phyloP scores from a whole-genome alignment of 108 stramenopile genomes.

The Skeletonema costatum region DNA sequence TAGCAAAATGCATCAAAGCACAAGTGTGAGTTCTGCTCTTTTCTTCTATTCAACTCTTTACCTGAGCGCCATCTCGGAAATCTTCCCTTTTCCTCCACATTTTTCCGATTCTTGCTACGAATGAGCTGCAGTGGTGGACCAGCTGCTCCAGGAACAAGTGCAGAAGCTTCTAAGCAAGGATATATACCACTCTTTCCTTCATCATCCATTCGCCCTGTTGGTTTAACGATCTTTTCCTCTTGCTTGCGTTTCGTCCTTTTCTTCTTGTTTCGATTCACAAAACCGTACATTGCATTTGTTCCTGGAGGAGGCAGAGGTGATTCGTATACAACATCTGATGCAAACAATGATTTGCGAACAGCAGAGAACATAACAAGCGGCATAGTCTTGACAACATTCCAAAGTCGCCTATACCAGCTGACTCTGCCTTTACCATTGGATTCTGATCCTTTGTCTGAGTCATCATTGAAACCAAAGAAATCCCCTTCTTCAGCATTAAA shows the following conservation, averaged over 20 bases:
- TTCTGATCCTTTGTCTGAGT: conserved; percentile 5
- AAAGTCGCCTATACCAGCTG: conserved; percentile 30
- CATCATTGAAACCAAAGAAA: conserved; percentile 42
- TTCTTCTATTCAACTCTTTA: conserved; percentile 19
- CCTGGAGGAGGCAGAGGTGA: conserved; percentile 26
- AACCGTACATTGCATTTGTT: conserved; percentile 43
- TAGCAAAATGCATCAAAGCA: conserved; percentile 60
- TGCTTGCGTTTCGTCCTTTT: conserved; percentile 3
- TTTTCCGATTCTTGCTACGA: conserved; percentile 38
- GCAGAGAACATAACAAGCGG: conserved; percentile 24
- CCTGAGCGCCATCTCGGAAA: conserved; percentile 32
- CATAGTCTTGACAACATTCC: conserved; percentile 14
- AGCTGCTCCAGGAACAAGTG: conserved; percentile 55
- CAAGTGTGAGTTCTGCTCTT: conserved; percentile 29
- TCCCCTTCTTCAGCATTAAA: conserved; percentile 36
- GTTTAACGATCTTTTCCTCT: conserved; percentile 20
- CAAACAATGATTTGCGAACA: conserved; percentile 10
- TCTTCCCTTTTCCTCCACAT: conserved; percentile 19
- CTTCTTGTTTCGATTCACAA: conserved; percentile 20
- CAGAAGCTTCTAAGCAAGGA: conserved; percentile 49
- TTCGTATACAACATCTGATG: conserved; percentile 12
- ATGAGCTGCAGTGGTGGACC: conserved; percentile 47
- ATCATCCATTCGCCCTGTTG: conserved; percentile 37
- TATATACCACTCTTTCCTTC: conserved; percentile 49
- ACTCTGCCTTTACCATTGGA: not conserved